Evolutionary conservation across 148 eudicot genomes (phyloP), one percentile per base, ranked within the genome.

Genomic region (Hydrangea macrophylla): DNA sequence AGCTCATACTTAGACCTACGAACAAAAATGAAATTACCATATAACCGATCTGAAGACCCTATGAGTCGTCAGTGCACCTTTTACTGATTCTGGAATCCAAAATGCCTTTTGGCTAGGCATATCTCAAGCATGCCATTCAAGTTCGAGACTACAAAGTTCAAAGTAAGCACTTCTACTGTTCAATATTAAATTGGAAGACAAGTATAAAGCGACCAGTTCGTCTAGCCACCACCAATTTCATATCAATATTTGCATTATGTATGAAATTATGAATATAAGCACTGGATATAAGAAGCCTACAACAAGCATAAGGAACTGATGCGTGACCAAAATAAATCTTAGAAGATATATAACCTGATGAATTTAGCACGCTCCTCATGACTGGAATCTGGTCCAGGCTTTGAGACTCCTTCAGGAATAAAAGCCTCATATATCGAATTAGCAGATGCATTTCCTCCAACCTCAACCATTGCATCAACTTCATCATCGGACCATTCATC

Each of bases 401-500:
- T 94, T 64, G 86, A 55, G 57, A 75, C 72, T 37, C 97, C 97
- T 75, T 81, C 80, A 26, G 98, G 96, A 79, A 94, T 82, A 65
- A 76, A 90, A 62, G 97, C 96, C 82, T 94, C 98, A 65, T 94
- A 94, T 32, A 90, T 94, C 55, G 98, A 83, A 80, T 94, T 94
- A 50, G 97, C 98, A 36, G 97, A 81, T 68, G 86, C 89, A 76
- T 94, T 94, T 75, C 98, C 98, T 63, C 98, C 98, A 51, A 94
- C 96, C 80, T 94, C 98, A 63, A 88, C 32, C 96, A 94, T 86
- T 22, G 97, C 76, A 67, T 90, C 98, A 70, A 94, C 67, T 73
- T 94, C 92, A 73, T 87, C 97, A 73, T 88, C 96, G 51, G 85
- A 82, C 98, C 98, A 94, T 61, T 88, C 92, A 82, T 94, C 98